Evolutionary conservation across 2,329 filamentous ascomycete species (phyloP), one percentile per base, ranked within the genome.

Genomic region (Stagonosporopsis vannaccii): DNA sequence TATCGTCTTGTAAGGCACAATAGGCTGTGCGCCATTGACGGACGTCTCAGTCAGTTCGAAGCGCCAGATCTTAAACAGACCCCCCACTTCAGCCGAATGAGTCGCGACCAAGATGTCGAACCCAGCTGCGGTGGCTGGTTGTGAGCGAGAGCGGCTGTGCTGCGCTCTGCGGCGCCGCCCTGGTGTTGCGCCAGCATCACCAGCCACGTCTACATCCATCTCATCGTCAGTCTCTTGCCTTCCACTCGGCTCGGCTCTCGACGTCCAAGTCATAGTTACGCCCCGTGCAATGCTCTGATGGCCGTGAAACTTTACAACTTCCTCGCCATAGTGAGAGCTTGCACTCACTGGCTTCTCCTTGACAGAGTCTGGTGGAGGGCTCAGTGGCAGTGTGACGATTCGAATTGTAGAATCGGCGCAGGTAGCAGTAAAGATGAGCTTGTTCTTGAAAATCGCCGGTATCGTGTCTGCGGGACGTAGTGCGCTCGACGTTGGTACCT

Each of bases 371-470:
- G 82, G 77, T 22, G 84, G 84, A 43, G 85, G 84, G 12, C 70
- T 69, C 22, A 87, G 74, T 4, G 85, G 84, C 17, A 87, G 65
- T 4, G 80, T 80, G 20, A 88, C 75, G 43, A 88, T 63, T 26
- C 81, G 79, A 11, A 85, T 77, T n/a, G 79, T 83, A 13, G 79
- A 81, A 67, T 88, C 85, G 15, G 82, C 79, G 60, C 84, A 87
- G 15, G 82, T 79, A 4, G 82, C 81, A 0, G 81, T 78, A 33
- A 87, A 75, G 22, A 86, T 76, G 15, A 88, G 80, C 50, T 77
- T 80, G 33, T 77, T 75, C 37, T 77, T 78, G 51, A 85, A 76
- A 30, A 84, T 75, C 25, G 75, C 71, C 9, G 82, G 83, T 28
- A 78, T 77, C 7, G 76, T 74, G 28, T 70, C 72, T 26, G 67